Percentiles rank a stretch among this genome's conserved stretches.
These are phyloP conservation scores for Phragmites australis DNA, from an alignment of 176 grass and related monocot genomes.

Conservation along the genomic window DNA sequence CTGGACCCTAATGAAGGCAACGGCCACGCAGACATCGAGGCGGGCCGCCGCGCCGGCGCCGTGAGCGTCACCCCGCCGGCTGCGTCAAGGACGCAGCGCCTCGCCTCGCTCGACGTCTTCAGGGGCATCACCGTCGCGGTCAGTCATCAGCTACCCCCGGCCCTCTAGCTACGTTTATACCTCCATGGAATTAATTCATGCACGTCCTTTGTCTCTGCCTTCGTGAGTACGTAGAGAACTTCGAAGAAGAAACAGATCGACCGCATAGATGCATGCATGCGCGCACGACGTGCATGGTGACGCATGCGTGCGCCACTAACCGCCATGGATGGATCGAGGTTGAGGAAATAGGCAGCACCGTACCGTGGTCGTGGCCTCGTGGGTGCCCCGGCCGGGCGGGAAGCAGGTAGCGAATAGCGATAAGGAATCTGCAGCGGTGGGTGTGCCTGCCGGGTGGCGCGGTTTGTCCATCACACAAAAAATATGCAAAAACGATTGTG, in stretches of 20 bases:
- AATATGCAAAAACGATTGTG: not conserved
- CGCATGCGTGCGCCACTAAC: not conserved
- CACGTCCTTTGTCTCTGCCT: too few species aligned
- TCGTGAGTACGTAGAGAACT: too few species aligned
- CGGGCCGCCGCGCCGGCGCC: not conserved
- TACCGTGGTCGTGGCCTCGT: too few species aligned
- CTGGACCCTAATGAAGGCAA: not conserved
- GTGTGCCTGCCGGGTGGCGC: not conserved
- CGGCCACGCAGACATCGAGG: constrained; percentile 1
- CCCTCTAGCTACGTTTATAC: not conserved
- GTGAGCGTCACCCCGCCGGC: not conserved
- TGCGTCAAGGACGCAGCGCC: constrained; percentile 5
- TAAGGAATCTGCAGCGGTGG: not conserved
- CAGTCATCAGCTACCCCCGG: not conserved
- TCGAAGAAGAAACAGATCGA: too few species aligned
- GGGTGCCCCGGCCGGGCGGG: not conserved
- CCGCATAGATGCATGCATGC: not conserved
- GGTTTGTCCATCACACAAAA: constrained; percentile 11
- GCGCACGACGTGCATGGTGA: not conserved
- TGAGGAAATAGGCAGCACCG: too few species aligned
- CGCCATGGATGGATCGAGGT: not conserved
- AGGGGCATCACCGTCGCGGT: constrained; percentile 74
- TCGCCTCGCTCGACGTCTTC: constrained; percentile 86
- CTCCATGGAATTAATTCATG: too few species aligned
- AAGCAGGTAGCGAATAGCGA: not conserved